Evolutionary conservation across 2,329 filamentous ascomycete species (phyloP), one percentile per base, ranked within the genome.

Genomic region (Pseudogymnoascus sp.): DNA sequence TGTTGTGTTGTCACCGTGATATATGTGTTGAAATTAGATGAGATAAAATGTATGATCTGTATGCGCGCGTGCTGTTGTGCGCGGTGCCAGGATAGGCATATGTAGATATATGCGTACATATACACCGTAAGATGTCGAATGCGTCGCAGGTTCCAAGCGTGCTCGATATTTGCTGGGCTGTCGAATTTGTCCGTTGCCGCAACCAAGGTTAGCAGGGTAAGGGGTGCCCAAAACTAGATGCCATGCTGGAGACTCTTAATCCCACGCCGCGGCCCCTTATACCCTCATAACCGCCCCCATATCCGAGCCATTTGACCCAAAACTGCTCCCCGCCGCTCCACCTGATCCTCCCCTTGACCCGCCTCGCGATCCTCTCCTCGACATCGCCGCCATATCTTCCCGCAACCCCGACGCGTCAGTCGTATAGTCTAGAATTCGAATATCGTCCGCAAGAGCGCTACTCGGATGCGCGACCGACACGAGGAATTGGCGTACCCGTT

Each of bases 401-500:
- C 16, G 7, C 14, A 60, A 2, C 10, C 68, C 67, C 39, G 66
- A 67, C 21, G 63, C 62, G n/a, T 63, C 61, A 29, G 67, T 69
- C 16, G 67, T 64, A 21, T 68, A 60, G 65, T 83, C 77, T 12
- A 97, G 80, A 64, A 97, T 95, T 61, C 83, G 82, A 72, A 88
- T 84, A 73, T 97, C 92, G 57, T 84, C 84, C 59, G 78, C 76
- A 5, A 97, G 82, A 6, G 90, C 88, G 59, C 91, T 91, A 0
- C 90, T 90, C 23, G 89, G 88, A 6, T 87, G 83, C 34, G 85
- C 81, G 31, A 90, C 86, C 64, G 88, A 80, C 54, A 82, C 77
- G 61, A 97, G 81, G 73, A 97, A 93, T 2, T 76, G 75, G 67
- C 96, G 91, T 0, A 93, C 97, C 66, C 85, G 86, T 42, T 79